Conservation (phyloP, 768 basidiomycete species). For the Naganishia vishniacii region DNA sequence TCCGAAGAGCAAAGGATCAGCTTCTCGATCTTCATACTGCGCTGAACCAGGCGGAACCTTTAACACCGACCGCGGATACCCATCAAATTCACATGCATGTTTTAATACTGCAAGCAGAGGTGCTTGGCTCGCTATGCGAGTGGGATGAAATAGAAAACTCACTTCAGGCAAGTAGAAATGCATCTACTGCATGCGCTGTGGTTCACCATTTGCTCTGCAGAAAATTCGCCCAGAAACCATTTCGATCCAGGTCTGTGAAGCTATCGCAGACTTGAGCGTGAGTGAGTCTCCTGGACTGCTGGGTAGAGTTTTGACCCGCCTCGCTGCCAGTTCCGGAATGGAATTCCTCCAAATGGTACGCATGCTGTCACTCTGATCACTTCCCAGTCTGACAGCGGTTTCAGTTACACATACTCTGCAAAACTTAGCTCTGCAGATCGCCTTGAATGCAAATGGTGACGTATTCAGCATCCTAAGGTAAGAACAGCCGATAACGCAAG, state of each 20-base stretch:
- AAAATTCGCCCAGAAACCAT: not conserved
- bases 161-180: not conserved
- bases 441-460: not conserved
- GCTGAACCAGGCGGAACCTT: too few species aligned
- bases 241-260: conserved; percentile 10
- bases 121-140: not conserved
- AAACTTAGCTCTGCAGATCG: conserved; percentile 3
- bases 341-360: not conserved
- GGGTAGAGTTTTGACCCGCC: not conserved
- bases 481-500: not conserved
- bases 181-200: too few species aligned
- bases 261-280: conserved; percentile 4
- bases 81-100: not conserved
- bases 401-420: conserved; percentile 1
- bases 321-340: not conserved
- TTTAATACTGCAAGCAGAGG: conserved; percentile 6
- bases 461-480: not conserved
- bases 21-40: not conserved
- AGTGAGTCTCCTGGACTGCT: not conserved
- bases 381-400: not conserved
- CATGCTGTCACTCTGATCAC: too few species aligned
- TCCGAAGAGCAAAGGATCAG: not conserved
- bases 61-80: not conserved
- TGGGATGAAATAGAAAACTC: conserved; percentile 5
- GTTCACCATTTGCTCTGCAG: not conserved